Evolutionary conservation across 2,329 filamentous ascomycete species (phyloP).

Genomic region (Metarhizium robertsii): DNA sequence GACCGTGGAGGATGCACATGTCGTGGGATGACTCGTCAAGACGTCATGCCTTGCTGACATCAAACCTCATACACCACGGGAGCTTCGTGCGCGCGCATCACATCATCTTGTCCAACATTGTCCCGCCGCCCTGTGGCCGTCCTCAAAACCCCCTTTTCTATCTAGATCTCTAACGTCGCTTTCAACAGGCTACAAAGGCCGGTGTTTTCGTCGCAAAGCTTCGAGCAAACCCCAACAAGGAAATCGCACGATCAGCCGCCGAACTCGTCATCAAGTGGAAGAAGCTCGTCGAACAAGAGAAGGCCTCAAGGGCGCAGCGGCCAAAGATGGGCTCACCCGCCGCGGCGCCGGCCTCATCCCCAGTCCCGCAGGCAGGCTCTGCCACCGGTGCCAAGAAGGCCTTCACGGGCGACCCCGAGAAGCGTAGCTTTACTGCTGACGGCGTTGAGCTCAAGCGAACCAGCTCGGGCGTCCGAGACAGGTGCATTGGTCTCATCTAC

Average conservation of each 20-base stretch:
- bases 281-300: slow-evolving; percentile 61
- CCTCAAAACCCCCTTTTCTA: not conserved
- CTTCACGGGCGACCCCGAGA: slow-evolving; percentile 61
- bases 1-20: too few species aligned
- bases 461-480: slow-evolving; percentile 64
- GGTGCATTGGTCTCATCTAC: slow-evolving; percentile 85
- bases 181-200: slow-evolving; percentile 65
- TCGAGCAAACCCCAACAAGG: slow-evolving; percentile 66
- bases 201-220: slow-evolving; percentile 83
- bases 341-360: slow-evolving; percentile 41
- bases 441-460: slow-evolving; percentile 71
- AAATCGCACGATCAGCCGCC: slow-evolving; percentile 66
- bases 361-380: slow-evolving; percentile 35
- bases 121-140: too few species aligned
- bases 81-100: not conserved
- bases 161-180: not conserved
- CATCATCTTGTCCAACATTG: not conserved
- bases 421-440: slow-evolving; percentile 75
- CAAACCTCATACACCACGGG: not conserved
- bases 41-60: not conserved
- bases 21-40: not conserved
- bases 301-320: slow-evolving; percentile 37
- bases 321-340: slow-evolving; percentile 31
- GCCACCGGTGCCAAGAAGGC: slow-evolving; percentile 32
- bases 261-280: slow-evolving; percentile 87